Conservation (phyloP, 2,329 filamentous ascomycete genomes). For the Elsinoe perseae region DNA sequence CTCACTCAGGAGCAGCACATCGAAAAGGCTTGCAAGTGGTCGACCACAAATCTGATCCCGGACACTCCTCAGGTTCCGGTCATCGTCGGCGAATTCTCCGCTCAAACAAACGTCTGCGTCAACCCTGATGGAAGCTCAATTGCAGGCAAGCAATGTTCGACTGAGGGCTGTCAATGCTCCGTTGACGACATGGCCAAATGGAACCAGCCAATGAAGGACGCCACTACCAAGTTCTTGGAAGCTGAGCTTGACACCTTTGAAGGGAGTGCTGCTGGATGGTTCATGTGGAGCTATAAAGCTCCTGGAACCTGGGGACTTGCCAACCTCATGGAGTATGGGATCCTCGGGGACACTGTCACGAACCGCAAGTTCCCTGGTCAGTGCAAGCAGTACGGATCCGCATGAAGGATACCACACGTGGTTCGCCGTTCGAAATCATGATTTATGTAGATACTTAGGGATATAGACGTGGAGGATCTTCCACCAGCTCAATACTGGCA, state of each 20-base stretch:
- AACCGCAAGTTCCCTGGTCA: conserved; percentile 25
- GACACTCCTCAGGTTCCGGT: conserved; percentile 31
- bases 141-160: conserved; percentile 27
- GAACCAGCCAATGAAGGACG: conserved; percentile 31
- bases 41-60: conserved; percentile 27
- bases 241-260: conserved; percentile 41
- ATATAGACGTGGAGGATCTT: not conserved
- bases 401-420: not conserved
- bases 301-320: conserved; percentile 38
- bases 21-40: conserved; percentile 34
- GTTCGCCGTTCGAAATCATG: conserved; percentile 2
- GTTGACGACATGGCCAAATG: conserved; percentile 31
- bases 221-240: conserved; percentile 36
- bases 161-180: conserved; percentile 34
- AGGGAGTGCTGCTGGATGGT: conserved; percentile 33
- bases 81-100: conserved; percentile 40
- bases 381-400: conserved; percentile 19
- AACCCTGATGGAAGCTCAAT: conserved; percentile 35
- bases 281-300: conserved; percentile 39
- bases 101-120: conserved; percentile 38
- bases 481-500: no score
- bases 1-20: conserved; percentile 37
- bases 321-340: conserved; percentile 33
- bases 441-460: not conserved
- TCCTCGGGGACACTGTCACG: conserved; percentile 34